Percentiles rank a stretch among this genome's conserved stretches.
phyloP scores from a whole-genome alignment of 1,284 basidiomycete genomes.

The Ganoderma leucocontextum region DNA sequence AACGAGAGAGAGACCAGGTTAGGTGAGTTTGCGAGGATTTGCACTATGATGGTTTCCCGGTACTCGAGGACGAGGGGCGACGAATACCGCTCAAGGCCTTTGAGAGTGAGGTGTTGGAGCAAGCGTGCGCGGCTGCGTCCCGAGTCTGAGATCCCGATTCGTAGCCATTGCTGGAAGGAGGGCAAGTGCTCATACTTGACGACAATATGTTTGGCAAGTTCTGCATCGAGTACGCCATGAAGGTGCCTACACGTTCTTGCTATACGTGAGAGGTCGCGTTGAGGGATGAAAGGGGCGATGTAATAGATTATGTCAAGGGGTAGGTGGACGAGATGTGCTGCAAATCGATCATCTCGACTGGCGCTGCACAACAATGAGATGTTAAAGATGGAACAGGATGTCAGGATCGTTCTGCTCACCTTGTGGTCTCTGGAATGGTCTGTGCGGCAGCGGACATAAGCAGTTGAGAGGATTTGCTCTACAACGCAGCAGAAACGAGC shows the following conservation, averaged over 20 bases:
- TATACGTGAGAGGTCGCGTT: not conserved
- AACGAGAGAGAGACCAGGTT: slow-evolving; percentile 5
- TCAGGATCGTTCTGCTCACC: not conserved
- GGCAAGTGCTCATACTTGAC: slow-evolving; percentile 1
- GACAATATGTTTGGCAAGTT: not conserved
- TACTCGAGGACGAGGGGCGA: not conserved
- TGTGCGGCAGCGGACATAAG: not conserved
- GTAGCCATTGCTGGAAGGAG: slow-evolving; percentile 1
- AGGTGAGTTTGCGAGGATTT: not conserved
- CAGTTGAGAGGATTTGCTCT: not conserved
- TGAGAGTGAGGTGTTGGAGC: not conserved
- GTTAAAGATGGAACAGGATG: not conserved
- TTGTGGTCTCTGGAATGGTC: not conserved
- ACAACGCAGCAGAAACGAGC: not conserved
- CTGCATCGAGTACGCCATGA: not conserved
- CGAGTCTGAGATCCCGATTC: not conserved
- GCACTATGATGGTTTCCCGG: not conserved
- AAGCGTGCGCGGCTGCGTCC: not conserved
- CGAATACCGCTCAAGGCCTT: slow-evolving; percentile 1
- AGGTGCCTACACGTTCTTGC: slow-evolving; percentile 3
- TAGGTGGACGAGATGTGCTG: not conserved
- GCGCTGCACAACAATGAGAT: not conserved
- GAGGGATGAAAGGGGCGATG: not conserved
- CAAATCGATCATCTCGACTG: not conserved
- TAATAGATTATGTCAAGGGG: not conserved